Evolutionary conservation across 169 alveolate genomes (phyloP).

Genomic region (Eimeria falciformis): DNA sequence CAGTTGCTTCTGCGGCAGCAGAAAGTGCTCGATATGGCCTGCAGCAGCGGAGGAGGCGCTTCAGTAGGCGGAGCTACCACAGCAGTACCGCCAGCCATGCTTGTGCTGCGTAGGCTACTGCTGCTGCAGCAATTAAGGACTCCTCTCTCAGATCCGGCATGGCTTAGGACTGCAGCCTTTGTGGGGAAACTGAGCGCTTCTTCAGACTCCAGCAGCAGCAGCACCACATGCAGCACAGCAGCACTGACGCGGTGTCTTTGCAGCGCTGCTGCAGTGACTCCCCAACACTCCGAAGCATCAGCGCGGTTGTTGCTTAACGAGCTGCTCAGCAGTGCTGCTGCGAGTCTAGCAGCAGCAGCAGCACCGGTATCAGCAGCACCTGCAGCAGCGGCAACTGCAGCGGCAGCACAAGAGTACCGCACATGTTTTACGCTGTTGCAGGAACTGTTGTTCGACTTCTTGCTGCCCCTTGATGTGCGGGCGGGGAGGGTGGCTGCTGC

Average conservation of each 20-base stretch:
- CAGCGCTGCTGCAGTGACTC: slow-evolving; percentile 52
- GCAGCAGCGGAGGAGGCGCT: slow-evolving; percentile 18
- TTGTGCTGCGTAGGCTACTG: slow-evolving; percentile 40
- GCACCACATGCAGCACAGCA: slow-evolving; percentile 19
- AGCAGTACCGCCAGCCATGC: slow-evolving; percentile 22
- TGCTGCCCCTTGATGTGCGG: slow-evolving; percentile 33
- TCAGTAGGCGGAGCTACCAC: slow-evolving; percentile 41
- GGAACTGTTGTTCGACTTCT: slow-evolving; percentile 2
- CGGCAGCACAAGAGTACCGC: slow-evolving; percentile 3
- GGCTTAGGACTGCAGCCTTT: slow-evolving; percentile 45
- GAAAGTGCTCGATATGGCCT: slow-evolving; percentile 39
- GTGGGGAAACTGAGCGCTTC: slow-evolving; percentile 21
- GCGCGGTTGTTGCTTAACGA: slow-evolving; percentile 20
- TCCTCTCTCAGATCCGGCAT: slow-evolving; percentile 20
- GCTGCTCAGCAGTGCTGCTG: slow-evolving; percentile 6
- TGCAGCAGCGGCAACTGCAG: background rate
- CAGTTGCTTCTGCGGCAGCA: slow-evolving; percentile 71
- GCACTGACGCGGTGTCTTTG: slow-evolving; percentile 33
- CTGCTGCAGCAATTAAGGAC: slow-evolving; percentile 66
- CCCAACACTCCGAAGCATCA: slow-evolving; percentile 35
- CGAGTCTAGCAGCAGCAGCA: slow-evolving; percentile 21
- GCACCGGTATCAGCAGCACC: slow-evolving; percentile 11
- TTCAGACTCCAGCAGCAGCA: slow-evolving; percentile 45
- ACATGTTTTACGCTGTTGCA: slow-evolving; percentile 40
- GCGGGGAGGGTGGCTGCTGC: slow-evolving; percentile 54